Evolutionary conservation across 1,284 basidiomycete species (phyloP).

Genomic region (Sporisorium reilianum): DNA sequence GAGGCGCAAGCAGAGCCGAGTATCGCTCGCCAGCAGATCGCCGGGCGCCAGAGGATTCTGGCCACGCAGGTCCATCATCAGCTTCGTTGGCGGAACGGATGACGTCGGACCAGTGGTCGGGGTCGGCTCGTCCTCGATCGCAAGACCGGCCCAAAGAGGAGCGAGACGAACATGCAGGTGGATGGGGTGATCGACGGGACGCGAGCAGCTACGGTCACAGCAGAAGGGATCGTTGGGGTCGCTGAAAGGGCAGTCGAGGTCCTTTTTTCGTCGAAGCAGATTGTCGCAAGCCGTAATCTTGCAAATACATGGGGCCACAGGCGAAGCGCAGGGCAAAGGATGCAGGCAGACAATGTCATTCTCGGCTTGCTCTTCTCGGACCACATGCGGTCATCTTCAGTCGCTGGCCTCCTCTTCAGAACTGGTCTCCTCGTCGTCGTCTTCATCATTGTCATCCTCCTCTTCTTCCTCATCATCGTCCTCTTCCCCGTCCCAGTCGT

Average conservation of each 20-base stretch:
- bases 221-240: background rate
- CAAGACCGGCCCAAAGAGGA: background rate
- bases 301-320: no score
- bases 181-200: background rate
- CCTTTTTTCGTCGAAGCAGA: background rate
- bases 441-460: conserved; percentile 17
- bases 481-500: conserved; percentile 26
- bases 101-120: background rate
- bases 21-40: conserved; percentile 3
- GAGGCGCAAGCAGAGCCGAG: background rate
- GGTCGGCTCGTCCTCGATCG: background rate
- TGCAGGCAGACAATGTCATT: no score
- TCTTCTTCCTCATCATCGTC: conserved; percentile 28
- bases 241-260: background rate
- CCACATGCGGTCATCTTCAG: background rate
- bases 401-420: conserved; percentile 19
- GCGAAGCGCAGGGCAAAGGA: no score
- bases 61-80: background rate
- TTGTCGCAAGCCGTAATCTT: no score
- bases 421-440: conserved; percentile 21
- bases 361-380: background rate
- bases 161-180: background rate
- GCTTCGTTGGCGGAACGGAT: background rate
- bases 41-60: background rate
- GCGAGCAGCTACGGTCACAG: background rate